Conservation (phyloP, 306 rosid species). For the Prunus padus region DNA sequence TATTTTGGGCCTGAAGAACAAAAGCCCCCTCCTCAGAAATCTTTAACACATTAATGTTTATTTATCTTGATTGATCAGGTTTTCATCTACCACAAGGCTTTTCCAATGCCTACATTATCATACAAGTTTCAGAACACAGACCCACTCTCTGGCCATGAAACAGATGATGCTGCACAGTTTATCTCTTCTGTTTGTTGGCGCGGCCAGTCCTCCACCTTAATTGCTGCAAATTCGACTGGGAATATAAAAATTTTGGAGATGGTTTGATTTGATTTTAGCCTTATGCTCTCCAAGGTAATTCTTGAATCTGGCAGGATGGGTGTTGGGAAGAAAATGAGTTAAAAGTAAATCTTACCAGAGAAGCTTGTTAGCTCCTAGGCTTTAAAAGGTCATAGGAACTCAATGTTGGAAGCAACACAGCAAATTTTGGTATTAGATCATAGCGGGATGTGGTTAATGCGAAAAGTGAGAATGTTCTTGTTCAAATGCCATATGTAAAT, state of each 20-base stretch:
- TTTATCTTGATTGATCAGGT: slow-evolving; percentile 53
- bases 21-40: neutral
- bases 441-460: slow-evolving; percentile 50
- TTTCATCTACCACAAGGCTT: slow-evolving; percentile 93
- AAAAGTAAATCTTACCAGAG: slow-evolving; percentile 30
- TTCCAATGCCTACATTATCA: slow-evolving; percentile 93
- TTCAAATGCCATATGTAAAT: slow-evolving; percentile 37
- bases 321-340: slow-evolving; percentile 21
- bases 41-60: neutral
- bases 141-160: slow-evolving; percentile 64
- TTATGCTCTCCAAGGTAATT: slow-evolving; percentile 5
- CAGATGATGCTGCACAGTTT: slow-evolving; percentile 70
- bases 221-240: slow-evolving; percentile 94
- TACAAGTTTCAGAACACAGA: slow-evolving; percentile 80
- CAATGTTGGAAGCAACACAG: slow-evolving; percentile 43
- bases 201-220: slow-evolving; percentile 70
- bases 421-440: slow-evolving; percentile 64
- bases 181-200: slow-evolving; percentile 97
- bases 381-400: slow-evolving; percentile 32
- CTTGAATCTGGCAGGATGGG: slow-evolving; percentile 22
- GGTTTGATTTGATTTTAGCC: slow-evolving; percentile 56
- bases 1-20: neutral
- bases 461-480: slow-evolving; percentile 49
- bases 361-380: slow-evolving; percentile 31
- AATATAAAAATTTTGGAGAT: slow-evolving; percentile 92